These are phyloP conservation scores for Solanum dulcamara DNA, from an alignment of 257 asterid species.

Conservation along the genomic window DNA sequence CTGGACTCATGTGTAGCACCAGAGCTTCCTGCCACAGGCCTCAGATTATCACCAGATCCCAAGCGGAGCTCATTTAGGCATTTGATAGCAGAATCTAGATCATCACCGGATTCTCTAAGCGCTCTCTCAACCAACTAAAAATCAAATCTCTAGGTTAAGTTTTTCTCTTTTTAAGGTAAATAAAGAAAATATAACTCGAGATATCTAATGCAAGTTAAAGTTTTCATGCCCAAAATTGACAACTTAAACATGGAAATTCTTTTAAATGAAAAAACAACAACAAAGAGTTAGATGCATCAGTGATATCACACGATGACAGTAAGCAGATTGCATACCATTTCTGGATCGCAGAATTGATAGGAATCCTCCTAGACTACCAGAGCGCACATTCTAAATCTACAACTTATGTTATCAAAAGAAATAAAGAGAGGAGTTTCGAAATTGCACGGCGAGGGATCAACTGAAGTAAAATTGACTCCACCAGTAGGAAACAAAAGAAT, in stretches of 20 bases:
- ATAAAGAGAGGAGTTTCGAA: background rate
- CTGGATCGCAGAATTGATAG: background rate
- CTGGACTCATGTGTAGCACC: conserved; percentile 23
- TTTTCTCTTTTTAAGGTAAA: conserved; percentile 1
- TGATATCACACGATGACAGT: background rate
- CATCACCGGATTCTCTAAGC: conserved; percentile 62
- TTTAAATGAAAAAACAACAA: background rate
- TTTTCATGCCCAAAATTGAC: background rate
- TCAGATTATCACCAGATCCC: conserved; percentile 35
- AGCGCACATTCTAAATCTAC: background rate
- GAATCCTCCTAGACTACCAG: background rate
- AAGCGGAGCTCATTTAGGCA: conserved; percentile 68
- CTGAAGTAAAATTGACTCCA: background rate
- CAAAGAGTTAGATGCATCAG: background rate
- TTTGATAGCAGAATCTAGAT: conserved; percentile 78
- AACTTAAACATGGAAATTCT: background rate
- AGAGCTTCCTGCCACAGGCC: conserved; percentile 16
- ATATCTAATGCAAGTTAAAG: background rate
- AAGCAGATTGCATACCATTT: background rate
- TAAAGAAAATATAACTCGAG: background rate
- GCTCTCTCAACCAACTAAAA: conserved; percentile 65
- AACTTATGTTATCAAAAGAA: background rate
- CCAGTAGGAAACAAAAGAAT: background rate
- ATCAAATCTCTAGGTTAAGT: conserved; percentile 11
- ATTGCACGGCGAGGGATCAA: background rate